These are phyloP conservation scores for Phytophthora tubulina DNA, from an alignment of 352 stramenopile species.

Conservation along the genomic window DNA sequence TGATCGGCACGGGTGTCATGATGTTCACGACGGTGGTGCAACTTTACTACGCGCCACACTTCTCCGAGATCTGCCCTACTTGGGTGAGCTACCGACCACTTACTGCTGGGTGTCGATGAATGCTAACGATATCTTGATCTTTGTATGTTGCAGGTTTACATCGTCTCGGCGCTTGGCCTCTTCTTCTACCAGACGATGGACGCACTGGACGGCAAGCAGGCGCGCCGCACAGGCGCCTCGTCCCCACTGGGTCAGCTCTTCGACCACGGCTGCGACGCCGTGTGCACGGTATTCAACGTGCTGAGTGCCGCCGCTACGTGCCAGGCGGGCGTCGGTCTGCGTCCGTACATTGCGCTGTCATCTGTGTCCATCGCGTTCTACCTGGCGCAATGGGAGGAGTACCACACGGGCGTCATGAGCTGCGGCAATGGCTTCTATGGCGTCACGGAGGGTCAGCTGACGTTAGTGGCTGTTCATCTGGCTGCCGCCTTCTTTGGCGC, in stretches of 20 bases:
- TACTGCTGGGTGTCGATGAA: not conserved
- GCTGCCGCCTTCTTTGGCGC: slow-evolving; percentile 64
- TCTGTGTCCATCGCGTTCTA: slow-evolving; percentile 88
- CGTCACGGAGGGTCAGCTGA: slow-evolving; percentile 87
- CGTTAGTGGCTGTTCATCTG: slow-evolving; percentile 76
- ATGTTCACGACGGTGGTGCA: slow-evolving; percentile 83
- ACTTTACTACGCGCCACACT: slow-evolving; percentile 77
- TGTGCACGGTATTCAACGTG: slow-evolving; percentile 87
- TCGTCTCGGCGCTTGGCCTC: slow-evolving; percentile 75
- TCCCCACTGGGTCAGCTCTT: slow-evolving; percentile 98
- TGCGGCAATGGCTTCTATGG: slow-evolving; percentile 87
- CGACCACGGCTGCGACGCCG: slow-evolving; percentile 95
- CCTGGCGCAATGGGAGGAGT: slow-evolving; percentile 90
- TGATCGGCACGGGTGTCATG: slow-evolving; percentile 86
- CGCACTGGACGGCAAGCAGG: slow-evolving; percentile 99
- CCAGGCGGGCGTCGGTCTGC: slow-evolving; percentile 57
- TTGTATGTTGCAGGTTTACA: slow-evolving; percentile 57
- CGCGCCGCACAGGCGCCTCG: slow-evolving; percentile 93
- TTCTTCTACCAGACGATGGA: slow-evolving; percentile 98
- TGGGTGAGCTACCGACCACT: slow-evolving; percentile 47
- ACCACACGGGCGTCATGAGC: slow-evolving; percentile 91
- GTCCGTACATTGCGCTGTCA: slow-evolving; percentile 68
- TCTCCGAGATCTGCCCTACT: slow-evolving; percentile 65
- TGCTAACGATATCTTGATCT: not conserved
- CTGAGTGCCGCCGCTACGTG: slow-evolving; percentile 77